A percentile compares a stretch with the other conserved stretches of the same genome.
These are phyloP conservation scores for Friedmanniomyces simplex DNA, from an alignment of 495 filamentous ascomycete species.

Conservation along the genomic window DNA sequence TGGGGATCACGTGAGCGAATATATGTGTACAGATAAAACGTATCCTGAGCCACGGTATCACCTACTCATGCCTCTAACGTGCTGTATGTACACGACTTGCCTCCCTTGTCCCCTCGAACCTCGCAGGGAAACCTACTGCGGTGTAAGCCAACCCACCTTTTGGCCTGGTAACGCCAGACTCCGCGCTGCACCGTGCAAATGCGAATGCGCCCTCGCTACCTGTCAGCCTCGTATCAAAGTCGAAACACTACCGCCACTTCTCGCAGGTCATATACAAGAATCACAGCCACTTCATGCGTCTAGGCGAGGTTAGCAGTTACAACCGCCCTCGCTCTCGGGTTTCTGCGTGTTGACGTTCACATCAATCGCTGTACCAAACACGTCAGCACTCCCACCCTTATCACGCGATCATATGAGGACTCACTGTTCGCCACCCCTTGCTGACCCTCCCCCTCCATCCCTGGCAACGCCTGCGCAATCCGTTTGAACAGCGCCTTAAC, in stretches of 20 bases:
- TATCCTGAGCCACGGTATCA: no score
- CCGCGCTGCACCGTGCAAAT: neutral
- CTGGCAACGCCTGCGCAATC: slow-evolving; percentile 94
- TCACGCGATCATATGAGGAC: slow-evolving; percentile 8
- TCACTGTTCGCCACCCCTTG: slow-evolving; percentile 35
- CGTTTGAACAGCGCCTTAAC: slow-evolving; percentile 93
- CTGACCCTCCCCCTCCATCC: slow-evolving; percentile 69
- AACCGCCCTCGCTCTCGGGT: slow-evolving; percentile 21
- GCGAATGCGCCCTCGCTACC: neutral
- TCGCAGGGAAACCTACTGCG: no score
- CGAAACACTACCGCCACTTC: neutral
- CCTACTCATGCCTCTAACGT: no score
- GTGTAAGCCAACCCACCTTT: no score
- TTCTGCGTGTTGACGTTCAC: slow-evolving; percentile 20
- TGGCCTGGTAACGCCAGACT: no score
- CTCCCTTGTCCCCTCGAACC: no score
- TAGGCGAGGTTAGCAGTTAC: slow-evolving; percentile 15
- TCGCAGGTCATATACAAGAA: neutral
- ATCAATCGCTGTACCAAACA: slow-evolving; percentile 14
- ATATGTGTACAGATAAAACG: no score
- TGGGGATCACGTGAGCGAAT: neutral
- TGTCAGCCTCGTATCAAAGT: neutral
- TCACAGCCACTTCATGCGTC: neutral
- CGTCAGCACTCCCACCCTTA: neutral
- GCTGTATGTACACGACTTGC: no score